Conservation (phyloP, 192 early-diverging fungal species). For the Diversispora eburnea region DNA sequence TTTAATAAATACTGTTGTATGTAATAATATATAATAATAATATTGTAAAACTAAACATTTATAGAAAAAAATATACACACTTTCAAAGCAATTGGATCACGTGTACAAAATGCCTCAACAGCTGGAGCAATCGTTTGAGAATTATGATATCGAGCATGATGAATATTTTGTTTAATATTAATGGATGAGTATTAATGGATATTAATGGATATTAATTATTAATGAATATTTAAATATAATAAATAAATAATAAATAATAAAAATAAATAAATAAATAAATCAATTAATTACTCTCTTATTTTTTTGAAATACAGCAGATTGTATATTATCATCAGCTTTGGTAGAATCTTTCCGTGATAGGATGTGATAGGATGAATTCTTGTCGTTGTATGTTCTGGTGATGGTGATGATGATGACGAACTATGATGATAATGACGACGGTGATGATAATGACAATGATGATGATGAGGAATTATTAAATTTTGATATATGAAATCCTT, state of each 20-base stretch:
- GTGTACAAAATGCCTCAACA: constrained; percentile 76
- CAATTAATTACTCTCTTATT: background rate
- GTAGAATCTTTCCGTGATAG: constrained; percentile 50
- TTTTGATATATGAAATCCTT: constrained; percentile 77
- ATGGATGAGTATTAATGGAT: constrained; percentile 54
- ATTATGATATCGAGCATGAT: constrained; percentile 63
- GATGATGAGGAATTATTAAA: constrained; percentile 84
- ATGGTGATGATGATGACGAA: no score
- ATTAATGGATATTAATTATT: constrained; percentile 11
- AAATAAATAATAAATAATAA: background rate
- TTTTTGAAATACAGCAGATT: constrained; percentile 57
- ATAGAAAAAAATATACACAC: constrained; percentile 40
- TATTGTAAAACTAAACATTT: constrained; percentile 25
- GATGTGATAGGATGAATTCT: constrained; percentile 42
- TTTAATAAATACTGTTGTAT: no score
- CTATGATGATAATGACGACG: no score
- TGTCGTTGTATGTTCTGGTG: constrained; percentile 39
- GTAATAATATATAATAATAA: no score
- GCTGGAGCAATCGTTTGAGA: constrained; percentile 77
- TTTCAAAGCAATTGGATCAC: constrained; percentile 71
- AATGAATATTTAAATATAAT: no score
- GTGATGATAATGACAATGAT: no score
- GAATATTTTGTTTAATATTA: constrained; percentile 44
- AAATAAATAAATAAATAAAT: background rate
- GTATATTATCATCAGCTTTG: constrained; percentile 56